Evolutionary conservation across 176 grass and related monocot species (phyloP).

Genomic region (Triticum aestivum): IWGSC_CS_RefSeq_v2.1 NC_057798.1:161169159-161169658

Average conservation of each 20-base stretch:
- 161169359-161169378: background rate
- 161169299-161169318: background rate
- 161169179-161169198: too few relatives aligned
- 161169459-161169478: background rate
- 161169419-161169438: background rate
- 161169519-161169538: background rate
- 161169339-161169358: background rate
- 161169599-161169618: constrained; percentile 1
- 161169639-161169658: constrained; percentile 2
- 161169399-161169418: background rate
- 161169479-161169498: background rate
- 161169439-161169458: background rate
- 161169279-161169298: background rate
- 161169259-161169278: background rate
- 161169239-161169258: background rate
- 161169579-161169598: background rate
- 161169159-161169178: too few relatives aligned
- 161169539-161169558: background rate
- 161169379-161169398: background rate
- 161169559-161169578: background rate
- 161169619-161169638: background rate
- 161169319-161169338: background rate
- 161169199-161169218: background rate
- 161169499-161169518: background rate
- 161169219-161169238: background rate